Base-by-base conservation (phyloP, 1,139 yeast genomes). In the Blastobotrys serpentis region DNA sequence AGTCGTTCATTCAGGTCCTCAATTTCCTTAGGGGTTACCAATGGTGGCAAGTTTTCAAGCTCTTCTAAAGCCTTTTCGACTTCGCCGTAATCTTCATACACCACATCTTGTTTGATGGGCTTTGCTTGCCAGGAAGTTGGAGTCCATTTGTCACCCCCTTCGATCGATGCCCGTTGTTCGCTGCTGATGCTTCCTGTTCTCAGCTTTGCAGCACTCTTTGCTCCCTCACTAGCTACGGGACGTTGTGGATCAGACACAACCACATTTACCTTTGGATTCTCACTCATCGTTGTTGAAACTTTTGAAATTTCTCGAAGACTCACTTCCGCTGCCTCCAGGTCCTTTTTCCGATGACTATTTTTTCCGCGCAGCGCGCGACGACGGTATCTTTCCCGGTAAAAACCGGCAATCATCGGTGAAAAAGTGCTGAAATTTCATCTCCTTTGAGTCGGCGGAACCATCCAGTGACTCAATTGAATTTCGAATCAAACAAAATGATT, bases 61-160 rank as follows among this genome's bases (percentile, higher is more conserved):
- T 72, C 71, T 47, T 71, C 66, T 19, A 72, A 59, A 1, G 75
- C 72, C 48, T 56, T 55, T 47, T 71, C 73, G 2, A 72, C 68
- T 29, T 62, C 60, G 13, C 55, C 53, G 34, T 59, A 62, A 55
- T 72, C 73, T 40, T 67, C 69, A 55, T 72, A 72, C 13, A 68
- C 66, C 2, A 72, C 76, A 46, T 71, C 75, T 56, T 72, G 76
- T 26, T 64, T 68, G 47, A 72, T 70, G 14, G 75, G 76, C 54
- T 64, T 65, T 6, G 61, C 52, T 49, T 71, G 75, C 76, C 76
- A 72, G 42, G 74, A 66, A 1, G 71, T 60, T 3, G 73, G 74
- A 17, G 64, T 55, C 76, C 76, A 72, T 43, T 56, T 17, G 10
- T 22, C 16, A 36, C 37, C 38, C 39, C 45, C 29, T 37, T 41